A percentile compares a stretch with the other conserved stretches of the same genome.
Conservation (phyloP, 2,329 filamentous ascomycete species). For the Fusarium liriodendri region DNA sequence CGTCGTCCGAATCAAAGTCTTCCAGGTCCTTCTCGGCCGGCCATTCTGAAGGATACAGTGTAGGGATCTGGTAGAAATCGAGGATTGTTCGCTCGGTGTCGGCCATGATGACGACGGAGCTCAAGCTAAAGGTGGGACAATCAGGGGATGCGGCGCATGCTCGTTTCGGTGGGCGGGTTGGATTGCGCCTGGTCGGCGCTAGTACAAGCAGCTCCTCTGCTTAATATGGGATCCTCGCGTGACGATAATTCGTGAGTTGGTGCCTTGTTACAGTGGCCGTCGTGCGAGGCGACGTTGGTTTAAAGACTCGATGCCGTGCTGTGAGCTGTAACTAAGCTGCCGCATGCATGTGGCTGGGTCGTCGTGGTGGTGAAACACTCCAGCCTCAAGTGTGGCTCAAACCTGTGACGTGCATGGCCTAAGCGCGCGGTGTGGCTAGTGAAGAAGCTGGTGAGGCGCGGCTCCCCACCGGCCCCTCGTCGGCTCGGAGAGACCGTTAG, state of each 20-base stretch:
- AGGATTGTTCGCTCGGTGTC: constrained; percentile 82
- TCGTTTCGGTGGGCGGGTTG: constrained; percentile 12
- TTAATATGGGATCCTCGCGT: background rate
- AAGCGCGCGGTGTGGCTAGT: constrained; percentile 29
- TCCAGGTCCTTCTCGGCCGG: constrained; percentile 81
- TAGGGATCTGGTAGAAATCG: constrained; percentile 89
- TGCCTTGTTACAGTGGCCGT: background rate
- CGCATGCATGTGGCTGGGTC: constrained; percentile 12
- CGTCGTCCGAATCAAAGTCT: constrained; percentile 68
- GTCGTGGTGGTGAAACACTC: background rate
- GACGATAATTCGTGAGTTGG: background rate
- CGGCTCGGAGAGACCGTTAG: constrained; percentile 24
- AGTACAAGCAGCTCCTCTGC: background rate
- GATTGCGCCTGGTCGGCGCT: constrained; percentile 12
- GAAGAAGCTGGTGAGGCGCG: background rate
- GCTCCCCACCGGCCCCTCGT: constrained; percentile 33
- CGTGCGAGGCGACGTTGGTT: constrained; percentile 1
- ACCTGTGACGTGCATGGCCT: constrained; percentile 22
- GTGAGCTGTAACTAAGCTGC: constrained; percentile 12
- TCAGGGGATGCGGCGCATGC: constrained; percentile 33
- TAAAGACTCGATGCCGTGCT: constrained; percentile 17
- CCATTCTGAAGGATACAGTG: constrained; percentile 85
- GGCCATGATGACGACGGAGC: constrained; percentile 59
- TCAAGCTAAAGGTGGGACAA: constrained; percentile 19
- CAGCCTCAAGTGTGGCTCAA: background rate